These are phyloP conservation scores for Aphanomyces stellatus DNA, from an alignment of 352 stramenopile genomes.

Conservation along the genomic window DNA sequence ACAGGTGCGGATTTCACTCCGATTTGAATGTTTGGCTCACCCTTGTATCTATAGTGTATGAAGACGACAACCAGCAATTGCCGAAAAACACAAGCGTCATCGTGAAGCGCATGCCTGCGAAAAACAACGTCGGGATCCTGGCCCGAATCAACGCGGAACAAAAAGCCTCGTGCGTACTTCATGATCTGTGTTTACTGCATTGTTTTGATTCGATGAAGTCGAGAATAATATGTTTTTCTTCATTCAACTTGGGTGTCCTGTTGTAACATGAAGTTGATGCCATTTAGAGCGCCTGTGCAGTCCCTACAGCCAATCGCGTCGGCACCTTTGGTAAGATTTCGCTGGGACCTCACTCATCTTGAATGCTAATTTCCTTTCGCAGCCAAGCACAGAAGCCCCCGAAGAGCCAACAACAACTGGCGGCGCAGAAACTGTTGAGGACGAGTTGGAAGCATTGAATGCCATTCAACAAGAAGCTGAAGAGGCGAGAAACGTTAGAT, in stretches of 20 bases:
- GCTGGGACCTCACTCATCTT: background rate
- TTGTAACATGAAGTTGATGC: conserved; percentile 1
- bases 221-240: background rate
- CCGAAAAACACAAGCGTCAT: conserved; percentile 88
- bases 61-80: conserved; percentile 85
- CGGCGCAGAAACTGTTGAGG: conserved; percentile 74
- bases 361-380: background rate
- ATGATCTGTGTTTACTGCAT: conserved; percentile 1
- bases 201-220: background rate
- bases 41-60: conserved; percentile 45
- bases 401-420: conserved; percentile 1
- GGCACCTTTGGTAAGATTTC: conserved; percentile 12
- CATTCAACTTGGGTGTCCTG: background rate
- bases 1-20: conserved; percentile 29
- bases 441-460: conserved; percentile 70
- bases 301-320: background rate
- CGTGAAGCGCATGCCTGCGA: conserved; percentile 85
- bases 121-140: conserved; percentile 60
- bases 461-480: conserved; percentile 81
- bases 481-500: conserved; percentile 58
- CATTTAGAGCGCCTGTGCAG: conserved; percentile 11
- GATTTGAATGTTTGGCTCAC: too few relatives aligned
- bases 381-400: conserved; percentile 1
- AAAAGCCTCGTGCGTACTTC: conserved; percentile 20
- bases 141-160: conserved; percentile 81